Base-by-base conservation (phyloP, 1,284 basidiomycete genomes). In the Sanghuangporus baumii region DNA sequence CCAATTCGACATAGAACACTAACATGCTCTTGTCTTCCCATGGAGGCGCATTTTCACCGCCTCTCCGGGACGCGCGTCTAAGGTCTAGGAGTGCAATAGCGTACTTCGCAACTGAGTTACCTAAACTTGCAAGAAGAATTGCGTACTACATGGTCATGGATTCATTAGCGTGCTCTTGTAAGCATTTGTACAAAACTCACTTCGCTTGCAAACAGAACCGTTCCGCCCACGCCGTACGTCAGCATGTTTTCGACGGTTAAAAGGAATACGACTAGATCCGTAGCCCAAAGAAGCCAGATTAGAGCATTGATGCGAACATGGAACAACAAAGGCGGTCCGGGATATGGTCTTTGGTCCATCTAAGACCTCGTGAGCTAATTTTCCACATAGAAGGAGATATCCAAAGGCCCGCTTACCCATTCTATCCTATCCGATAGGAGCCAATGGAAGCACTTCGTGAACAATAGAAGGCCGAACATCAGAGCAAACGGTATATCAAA, bases 1-100 rank as follows among this genome's bases (percentile, higher is more conserved):
- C 80, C 50, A 98, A 78, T 70, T 98, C 96, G 66, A 98, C 87
- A 72, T 97, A 98, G 78, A 98, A 97, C 14, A 94, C 80, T 79
- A 89, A 96, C 87, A 98, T 96, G 78, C 93, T 96, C 81, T 99
- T 99, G 71, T 92, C 89, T 74, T 99, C 96, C 97, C 96, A 99
- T 55, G 89, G 85, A 63, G 93, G 92, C 0, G 93, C 93, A 71
- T 91, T 91, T 69, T 89, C 92, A 37, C 92, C 88, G 23, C 93
- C 93, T 62, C 89, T 78, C 56, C 78, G 76, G 58, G 83, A 82
- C 2, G 93, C 92, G 46, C 92, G 82, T 31, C 90, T 82, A 47
- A 94, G 77, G 71, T 98, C 97, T 67, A 91, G 82, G 23, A 90
- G 76, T 61, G 90, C 93, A 64, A 98, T 83, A n/a, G 83, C 68